Base-by-base conservation (phyloP, 352 stramenopile genomes). In the Globisporangium viniferum region DNA sequence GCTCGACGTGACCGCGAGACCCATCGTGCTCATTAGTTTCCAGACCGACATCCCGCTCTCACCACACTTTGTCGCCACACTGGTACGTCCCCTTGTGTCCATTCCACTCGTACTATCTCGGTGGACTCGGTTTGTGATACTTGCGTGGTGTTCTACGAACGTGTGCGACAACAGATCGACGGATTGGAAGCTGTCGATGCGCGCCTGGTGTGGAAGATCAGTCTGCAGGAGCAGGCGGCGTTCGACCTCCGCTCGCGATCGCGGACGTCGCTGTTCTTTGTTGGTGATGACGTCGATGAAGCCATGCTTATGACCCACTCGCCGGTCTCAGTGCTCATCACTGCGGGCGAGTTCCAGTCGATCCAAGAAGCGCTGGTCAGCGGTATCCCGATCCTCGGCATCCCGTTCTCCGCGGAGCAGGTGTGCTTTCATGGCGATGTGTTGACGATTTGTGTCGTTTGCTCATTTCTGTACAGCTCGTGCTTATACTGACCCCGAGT, bases 381-480 rank as follows among this genome's bases (percentile, higher is more conserved):
- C 6, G 84, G 86, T 5, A 73, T 88, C 4, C 86, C 88, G 18
- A 75, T 95, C 33, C 73, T 94, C 20, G 84, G 78, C 15, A 65
- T 94, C n/a, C 86, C 86, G 4, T 81, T 90, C 62, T 88, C 85
- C 0, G 86, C 88, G 1, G 88, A 95, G 62, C 86, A 90, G 73
- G 80, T 86, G 31, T 6, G 56, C 48, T 24, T 12, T 61, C n/a
- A 6, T 61, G 33, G 1, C 36, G 24, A 5, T 36, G 20, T 33
- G 9, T 44, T 15, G 36, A 8, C 36, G 9, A 8, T 48, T 18
- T 22, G 1, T 49, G 15, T 49, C 29, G 36, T 10, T 44, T 49
- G 39, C 10, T 12, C 14, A 22, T 49, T 20, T 8, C 5, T 49
- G 36, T 44, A 9, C 14, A 44, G 10, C 15, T 44, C 14, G 36